Evolutionary conservation across 306 rosid genomes (phyloP).

Genomic region (Vicia faba): DNA sequence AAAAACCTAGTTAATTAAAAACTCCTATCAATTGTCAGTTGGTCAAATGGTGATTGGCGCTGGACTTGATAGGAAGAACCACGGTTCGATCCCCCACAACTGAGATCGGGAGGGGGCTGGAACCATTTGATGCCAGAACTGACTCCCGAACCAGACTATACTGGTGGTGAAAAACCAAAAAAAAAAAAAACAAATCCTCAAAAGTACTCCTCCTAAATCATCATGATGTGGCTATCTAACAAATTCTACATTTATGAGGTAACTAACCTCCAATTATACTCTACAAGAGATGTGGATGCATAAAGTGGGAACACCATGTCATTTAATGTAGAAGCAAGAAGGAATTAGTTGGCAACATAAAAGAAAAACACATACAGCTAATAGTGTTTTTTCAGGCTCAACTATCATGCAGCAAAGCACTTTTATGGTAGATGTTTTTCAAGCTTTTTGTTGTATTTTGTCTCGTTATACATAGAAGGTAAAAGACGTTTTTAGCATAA

Average conservation of each 20-base stretch:
- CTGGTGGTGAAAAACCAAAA: too few species aligned
- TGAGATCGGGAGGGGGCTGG: too few species aligned
- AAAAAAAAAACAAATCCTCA: too few species aligned
- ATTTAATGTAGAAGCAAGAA: not conserved
- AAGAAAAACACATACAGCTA: not conserved
- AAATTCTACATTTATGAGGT: slow-evolving; percentile 8
- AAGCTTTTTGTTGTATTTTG: slow-evolving; percentile 12
- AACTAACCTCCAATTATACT: not conserved
- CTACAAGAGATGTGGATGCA: not conserved
- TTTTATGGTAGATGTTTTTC: slow-evolving; percentile 5
- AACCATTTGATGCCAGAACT: too few species aligned
- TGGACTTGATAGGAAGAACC: too few species aligned
- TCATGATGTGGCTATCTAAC: slow-evolving; percentile 10
- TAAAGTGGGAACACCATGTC: not conserved
- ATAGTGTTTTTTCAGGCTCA: not conserved
- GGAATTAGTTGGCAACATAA: not conserved
- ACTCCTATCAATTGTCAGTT: too few species aligned
- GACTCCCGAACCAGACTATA: too few species aligned
- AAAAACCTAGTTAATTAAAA: slow-evolving; percentile 25
- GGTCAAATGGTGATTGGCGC: too few species aligned
- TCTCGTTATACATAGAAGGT: slow-evolving; percentile 7
- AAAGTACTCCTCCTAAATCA: not conserved
- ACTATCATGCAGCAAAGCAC: slow-evolving; percentile 10
- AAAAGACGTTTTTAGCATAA: not conserved
- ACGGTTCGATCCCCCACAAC: too few species aligned